Base-by-base conservation (phyloP, 148 eudicot species). In the Simmondsia chinensis region DNA sequence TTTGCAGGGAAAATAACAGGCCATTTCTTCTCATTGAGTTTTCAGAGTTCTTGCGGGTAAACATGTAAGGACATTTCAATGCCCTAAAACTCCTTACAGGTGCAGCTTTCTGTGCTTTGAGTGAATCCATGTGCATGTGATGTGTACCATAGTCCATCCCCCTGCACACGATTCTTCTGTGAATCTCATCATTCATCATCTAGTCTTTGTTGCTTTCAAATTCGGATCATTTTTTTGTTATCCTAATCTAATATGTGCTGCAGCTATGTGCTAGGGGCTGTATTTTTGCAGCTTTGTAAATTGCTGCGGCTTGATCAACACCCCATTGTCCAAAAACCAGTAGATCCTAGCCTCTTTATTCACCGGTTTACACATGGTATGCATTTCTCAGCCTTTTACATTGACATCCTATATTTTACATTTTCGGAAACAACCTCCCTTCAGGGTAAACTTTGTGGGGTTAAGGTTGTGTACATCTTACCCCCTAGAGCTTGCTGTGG, bases 281-380 rank as follows among this genome's bases (percentile, higher is more conserved):
- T 84, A 36, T 87, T 76, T 72, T 68, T 87, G 69, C 88, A 77
- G 83, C 96, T 87, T 31, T 77, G 94, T 56, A 77, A 80, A 75
- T 49, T 80, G 49, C 48, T 87, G 27, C 70, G 79, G 49, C 94
- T 87, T 57, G 70, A 68, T 39, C 94, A 87, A 33, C 82, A 79
- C 42, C 70, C 78, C 21, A 50, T 79, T 68, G 76, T 87, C 46
- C 83, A 75, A 54, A 87, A 83, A 63, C 89, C 75, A 54, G 79
- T 87, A 45, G 96, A 87, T 68, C 96, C 96, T 13, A 87, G 94
- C 72, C 85, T 87, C 38, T 87, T 79, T 50, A 79, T 87, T 48
- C 96, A 83, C 54, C 74, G 89, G 29, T 87, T 79, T 50, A 49
- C 94, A 15, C 45, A 25, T 62, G 59, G 80, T 74, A 59, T 48